These are phyloP conservation scores for Castanospermum australe DNA, from an alignment of 306 rosid genomes.

Conservation along the genomic window DNA sequence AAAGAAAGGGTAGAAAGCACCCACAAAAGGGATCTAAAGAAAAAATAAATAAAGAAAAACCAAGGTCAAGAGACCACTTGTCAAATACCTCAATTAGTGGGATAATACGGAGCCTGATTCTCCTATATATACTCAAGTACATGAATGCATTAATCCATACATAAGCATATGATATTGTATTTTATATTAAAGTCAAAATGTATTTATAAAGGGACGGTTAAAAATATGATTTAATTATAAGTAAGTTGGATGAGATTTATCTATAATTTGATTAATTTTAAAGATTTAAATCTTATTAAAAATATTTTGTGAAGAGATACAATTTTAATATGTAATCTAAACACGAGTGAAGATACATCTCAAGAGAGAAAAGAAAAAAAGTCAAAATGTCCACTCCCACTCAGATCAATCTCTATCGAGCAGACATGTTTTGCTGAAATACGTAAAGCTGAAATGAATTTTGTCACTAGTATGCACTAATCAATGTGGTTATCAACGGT, in stretches of 20 bases:
- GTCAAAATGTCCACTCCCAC: background rate
- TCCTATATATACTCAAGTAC: conserved; percentile 1
- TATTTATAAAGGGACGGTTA: too few species aligned
- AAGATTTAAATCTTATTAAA: too few species aligned
- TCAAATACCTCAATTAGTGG: conserved; percentile 19
- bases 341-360: too few species aligned
- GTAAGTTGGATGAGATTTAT: too few species aligned
- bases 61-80: conserved; percentile 15
- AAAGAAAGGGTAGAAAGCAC: background rate
- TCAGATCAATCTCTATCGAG: background rate
- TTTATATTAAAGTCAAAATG: background rate
- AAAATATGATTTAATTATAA: too few species aligned
- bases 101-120: conserved; percentile 16
- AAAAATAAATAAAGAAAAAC: background rate
- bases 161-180: background rate
- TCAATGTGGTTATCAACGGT: background rate
- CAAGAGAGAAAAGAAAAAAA: too few species aligned
- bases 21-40: background rate
- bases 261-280: too few species aligned
- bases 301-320: too few species aligned
- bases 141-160: background rate
- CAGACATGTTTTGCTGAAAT: background rate
- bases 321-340: too few species aligned
- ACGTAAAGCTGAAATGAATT: background rate
- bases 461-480: background rate